Percentiles rank a stretch among this genome's conserved stretches.
Conservation (phyloP, 495 filamentous ascomycete species). For the Letharia lupina region DNA sequence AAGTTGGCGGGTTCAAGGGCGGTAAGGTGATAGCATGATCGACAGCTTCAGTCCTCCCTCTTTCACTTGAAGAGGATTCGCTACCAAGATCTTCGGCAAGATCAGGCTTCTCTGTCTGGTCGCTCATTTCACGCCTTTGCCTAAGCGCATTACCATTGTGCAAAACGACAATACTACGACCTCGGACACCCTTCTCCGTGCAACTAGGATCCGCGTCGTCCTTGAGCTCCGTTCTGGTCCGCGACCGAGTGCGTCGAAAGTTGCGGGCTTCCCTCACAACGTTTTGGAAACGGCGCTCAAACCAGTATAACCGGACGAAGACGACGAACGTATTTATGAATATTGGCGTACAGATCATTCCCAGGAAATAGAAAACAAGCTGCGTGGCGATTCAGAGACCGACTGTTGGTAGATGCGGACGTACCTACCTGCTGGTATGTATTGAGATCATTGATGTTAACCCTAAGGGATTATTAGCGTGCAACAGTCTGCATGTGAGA, state of each 20-base stretch:
- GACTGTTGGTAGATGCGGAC: neutral
- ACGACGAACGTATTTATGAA: slow-evolving; percentile 82
- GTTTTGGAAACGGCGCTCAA: slow-evolving; percentile 84
- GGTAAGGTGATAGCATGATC: slow-evolving; percentile 1
- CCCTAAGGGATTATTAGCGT: slow-evolving; percentile 27
- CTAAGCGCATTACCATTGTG: slow-evolving; percentile 34
- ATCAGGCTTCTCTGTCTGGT: slow-evolving; percentile 13
- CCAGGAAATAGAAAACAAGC: slow-evolving; percentile 57
- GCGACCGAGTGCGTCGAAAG: slow-evolving; percentile 47
- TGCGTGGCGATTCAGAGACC: slow-evolving; percentile 24
- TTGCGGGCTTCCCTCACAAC: slow-evolving; percentile 55
- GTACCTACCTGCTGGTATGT: slow-evolving; percentile 64
- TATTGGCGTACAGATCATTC: slow-evolving; percentile 78
- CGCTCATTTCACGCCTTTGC: slow-evolving; percentile 13
- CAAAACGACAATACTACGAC: slow-evolving; percentile 66
- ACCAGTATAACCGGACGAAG: slow-evolving; percentile 91
- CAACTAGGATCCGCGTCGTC: slow-evolving; percentile 38
- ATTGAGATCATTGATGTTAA: slow-evolving; percentile 65
- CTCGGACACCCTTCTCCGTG: slow-evolving; percentile 61
- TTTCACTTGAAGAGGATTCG: slow-evolving; percentile 20
- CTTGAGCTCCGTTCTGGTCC: slow-evolving; percentile 46
- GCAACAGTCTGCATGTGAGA: neutral
- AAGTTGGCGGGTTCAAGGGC: slow-evolving; percentile 5
- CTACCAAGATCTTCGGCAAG: slow-evolving; percentile 9
- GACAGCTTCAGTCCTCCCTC: neutral